phyloP scores from a whole-genome alignment of 768 basidiomycete species.

The Auriculariales sp. region DNA sequence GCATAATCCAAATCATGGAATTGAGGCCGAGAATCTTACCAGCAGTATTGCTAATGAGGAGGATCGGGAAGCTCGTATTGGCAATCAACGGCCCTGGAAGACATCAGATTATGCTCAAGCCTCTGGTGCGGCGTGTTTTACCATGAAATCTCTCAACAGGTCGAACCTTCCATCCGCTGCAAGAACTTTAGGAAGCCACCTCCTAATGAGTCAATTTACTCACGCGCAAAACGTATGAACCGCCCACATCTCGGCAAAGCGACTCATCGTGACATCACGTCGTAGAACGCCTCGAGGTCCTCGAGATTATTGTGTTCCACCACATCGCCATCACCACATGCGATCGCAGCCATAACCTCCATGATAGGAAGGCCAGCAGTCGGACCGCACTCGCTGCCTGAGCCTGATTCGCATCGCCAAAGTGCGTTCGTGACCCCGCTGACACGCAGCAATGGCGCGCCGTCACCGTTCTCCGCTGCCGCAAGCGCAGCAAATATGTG shows the following conservation, averaged over 20 bases:
- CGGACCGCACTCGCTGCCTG: too few species aligned
- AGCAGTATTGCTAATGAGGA: constrained; percentile 27
- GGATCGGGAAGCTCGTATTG: constrained; percentile 26
- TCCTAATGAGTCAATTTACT: neutral
- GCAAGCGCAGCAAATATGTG: constrained; percentile 8
- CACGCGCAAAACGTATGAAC: neutral
- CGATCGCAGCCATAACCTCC: constrained; percentile 6
- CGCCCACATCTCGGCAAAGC: constrained; percentile 10
- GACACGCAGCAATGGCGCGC: constrained; percentile 7
- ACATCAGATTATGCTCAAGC: neutral
- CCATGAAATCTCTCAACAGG: constrained; percentile 3
- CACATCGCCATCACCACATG: constrained; percentile 9
- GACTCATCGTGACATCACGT: constrained; percentile 3
- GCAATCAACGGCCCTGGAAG: constrained; percentile 21
- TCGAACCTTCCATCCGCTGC: constrained; percentile 1
- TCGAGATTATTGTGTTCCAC: too few species aligned
- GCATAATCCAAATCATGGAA: neutral
- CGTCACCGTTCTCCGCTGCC: constrained; percentile 15
- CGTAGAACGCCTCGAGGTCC: constrained; percentile 5
- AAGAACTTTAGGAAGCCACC: constrained; percentile 1
- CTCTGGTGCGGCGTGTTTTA: constrained; percentile 8
- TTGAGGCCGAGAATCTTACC: too few species aligned
- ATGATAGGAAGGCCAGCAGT: neutral
- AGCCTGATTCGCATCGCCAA: neutral
- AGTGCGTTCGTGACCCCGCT: neutral